Percentiles rank a stretch among this genome's conserved stretches.
Evolutionary conservation across 2,329 filamentous ascomycete genomes (phyloP).

Genomic region (Trichoderma pleuroti): DNA sequence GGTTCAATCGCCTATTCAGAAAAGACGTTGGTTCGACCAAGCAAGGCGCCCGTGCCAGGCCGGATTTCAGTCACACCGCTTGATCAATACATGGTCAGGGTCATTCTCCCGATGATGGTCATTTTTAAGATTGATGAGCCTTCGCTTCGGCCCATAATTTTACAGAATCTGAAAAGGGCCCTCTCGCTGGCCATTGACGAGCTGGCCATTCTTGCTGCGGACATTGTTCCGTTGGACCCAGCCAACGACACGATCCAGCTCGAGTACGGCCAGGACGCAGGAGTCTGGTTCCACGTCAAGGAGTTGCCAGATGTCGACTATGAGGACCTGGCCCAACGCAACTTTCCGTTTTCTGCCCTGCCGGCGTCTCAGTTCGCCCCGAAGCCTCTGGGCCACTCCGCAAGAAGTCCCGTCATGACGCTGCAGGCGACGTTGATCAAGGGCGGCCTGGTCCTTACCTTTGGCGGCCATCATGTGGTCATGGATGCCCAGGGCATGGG

Average conservation of each 20-base stretch:
- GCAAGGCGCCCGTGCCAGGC: slow-evolving; percentile 17
- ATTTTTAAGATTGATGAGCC: slow-evolving; percentile 17
- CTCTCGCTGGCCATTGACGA: slow-evolving; percentile 17
- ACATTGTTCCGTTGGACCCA: slow-evolving; percentile 5
- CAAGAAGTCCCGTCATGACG: slow-evolving; percentile 16
- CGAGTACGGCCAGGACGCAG: slow-evolving; percentile 14
- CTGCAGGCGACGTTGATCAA: slow-evolving; percentile 17
- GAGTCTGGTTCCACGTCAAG: slow-evolving; percentile 20
- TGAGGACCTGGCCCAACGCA: slow-evolving; percentile 1
- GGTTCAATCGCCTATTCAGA: background rate
- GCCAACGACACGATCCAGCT: slow-evolving; percentile 13
- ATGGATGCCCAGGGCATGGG: slow-evolving; percentile 20
- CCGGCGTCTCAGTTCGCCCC: slow-evolving; percentile 13
- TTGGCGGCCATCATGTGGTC: slow-evolving; percentile 19
- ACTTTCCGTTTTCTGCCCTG: slow-evolving; percentile 16
- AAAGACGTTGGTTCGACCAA: slow-evolving; percentile 17
- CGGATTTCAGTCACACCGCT: slow-evolving; percentile 14
- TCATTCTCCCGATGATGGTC: slow-evolving; percentile 19
- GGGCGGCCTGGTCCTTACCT: slow-evolving; percentile 17
- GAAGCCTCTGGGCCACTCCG: slow-evolving; percentile 14
- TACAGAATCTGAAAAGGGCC: slow-evolving; percentile 12
- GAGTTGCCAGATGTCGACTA: slow-evolving; percentile 14
- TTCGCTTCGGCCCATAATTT: slow-evolving; percentile 15
- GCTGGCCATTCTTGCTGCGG: slow-evolving; percentile 14
- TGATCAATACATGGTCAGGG: slow-evolving; percentile 20